Evolutionary conservation across 2,329 filamentous ascomycete species (phyloP).

Genomic region (Fusarium agapanthi): DNA sequence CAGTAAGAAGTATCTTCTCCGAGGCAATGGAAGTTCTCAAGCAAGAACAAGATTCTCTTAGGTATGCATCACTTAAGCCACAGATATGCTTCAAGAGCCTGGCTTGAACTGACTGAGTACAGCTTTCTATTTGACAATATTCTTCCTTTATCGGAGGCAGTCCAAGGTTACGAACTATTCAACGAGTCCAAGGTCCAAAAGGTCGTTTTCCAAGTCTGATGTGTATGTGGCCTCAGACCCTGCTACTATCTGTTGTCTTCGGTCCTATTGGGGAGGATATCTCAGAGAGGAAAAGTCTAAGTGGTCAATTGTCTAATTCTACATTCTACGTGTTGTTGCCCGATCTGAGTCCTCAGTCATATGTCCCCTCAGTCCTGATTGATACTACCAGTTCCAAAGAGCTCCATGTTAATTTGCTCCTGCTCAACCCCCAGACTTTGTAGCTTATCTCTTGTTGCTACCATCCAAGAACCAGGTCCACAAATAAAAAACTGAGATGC

Average conservation of each 20-base stretch:
- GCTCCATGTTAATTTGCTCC: background rate
- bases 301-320: background rate
- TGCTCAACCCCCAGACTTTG: background rate
- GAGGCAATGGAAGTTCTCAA: slow-evolving; percentile 71
- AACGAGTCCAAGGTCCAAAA: slow-evolving; percentile 78
- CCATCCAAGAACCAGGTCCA: slow-evolving; percentile 3
- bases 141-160: slow-evolving; percentile 73
- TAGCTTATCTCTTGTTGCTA: background rate
- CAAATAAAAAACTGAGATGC: background rate
- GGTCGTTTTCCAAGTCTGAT: slow-evolving; percentile 64
- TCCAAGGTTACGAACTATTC: slow-evolving; percentile 75
- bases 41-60: slow-evolving; percentile 70
- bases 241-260: fast-evolving
- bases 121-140: slow-evolving; percentile 81
- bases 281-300: background rate
- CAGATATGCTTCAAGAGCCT: background rate
- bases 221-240: too few species aligned
- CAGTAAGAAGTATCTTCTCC: slow-evolving; percentile 74
- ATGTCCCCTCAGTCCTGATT: background rate
- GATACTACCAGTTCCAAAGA: background rate
- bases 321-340: background rate
- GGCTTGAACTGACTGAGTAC: background rate
- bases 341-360: background rate
- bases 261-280: fast-evolving
- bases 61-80: slow-evolving; percentile 56